phyloP scores from a whole-genome alignment of 2,329 filamentous ascomycete species.

The Boeremia exigua region DNA sequence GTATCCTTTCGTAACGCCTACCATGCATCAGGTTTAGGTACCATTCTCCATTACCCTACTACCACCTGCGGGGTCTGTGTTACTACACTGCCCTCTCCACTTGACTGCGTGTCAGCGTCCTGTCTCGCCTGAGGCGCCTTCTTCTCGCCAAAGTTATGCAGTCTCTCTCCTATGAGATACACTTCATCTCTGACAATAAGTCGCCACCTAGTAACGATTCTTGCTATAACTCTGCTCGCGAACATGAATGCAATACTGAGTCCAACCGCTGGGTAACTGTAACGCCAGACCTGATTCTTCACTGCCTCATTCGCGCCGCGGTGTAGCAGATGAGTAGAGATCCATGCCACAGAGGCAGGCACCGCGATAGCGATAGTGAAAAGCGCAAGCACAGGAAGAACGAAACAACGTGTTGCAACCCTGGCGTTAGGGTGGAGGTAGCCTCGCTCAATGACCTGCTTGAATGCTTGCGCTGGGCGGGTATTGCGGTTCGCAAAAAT shows the following conservation, averaged over 20 bases:
- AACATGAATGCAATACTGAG: constrained; percentile 55
- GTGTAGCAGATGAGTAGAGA: constrained; percentile 54
- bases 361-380: constrained; percentile 66
- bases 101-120: not conserved
- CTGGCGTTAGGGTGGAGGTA: constrained; percentile 79
- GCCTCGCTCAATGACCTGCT: constrained; percentile 71
- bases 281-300: constrained; percentile 64
- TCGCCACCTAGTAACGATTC: constrained; percentile 76
- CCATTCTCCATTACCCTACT: not conserved
- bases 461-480: constrained; percentile 75
- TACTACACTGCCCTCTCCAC: not conserved
- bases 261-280: constrained; percentile 74
- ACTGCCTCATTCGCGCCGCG: constrained; percentile 53
- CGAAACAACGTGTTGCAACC: constrained; percentile 82
- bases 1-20: constrained; percentile 13
- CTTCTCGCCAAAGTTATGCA: constrained; percentile 88
- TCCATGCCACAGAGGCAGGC: constrained; percentile 67
- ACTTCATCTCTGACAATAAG: constrained; percentile 88
- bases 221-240: constrained; percentile 57
- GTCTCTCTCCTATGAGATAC: constrained; percentile 89
- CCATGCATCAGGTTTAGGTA: not conserved
- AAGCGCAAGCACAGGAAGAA: constrained; percentile 75
- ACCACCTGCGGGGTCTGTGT: not conserved
- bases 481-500: constrained; percentile 72
- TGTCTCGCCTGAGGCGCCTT: constrained; percentile 22